Percentiles rank a stretch among this genome's conserved stretches.
Evolutionary conservation across 1,139 yeast species (phyloP).

Genomic region (Suhomyces terraborum): DNA sequence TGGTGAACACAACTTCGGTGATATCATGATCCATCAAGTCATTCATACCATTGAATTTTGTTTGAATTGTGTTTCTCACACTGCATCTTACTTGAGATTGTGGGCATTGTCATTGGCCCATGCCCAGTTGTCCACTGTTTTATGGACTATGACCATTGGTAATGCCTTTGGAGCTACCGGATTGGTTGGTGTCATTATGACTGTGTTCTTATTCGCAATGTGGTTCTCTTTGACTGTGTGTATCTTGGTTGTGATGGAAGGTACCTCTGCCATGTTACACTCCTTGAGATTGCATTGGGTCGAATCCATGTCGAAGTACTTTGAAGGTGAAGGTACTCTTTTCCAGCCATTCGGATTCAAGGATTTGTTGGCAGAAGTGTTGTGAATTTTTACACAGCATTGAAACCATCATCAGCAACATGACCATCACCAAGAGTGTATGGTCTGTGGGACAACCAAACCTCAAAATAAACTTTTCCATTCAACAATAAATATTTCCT

Average conservation of each 20-base stretch:
- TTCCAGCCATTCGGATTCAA: conserved; percentile 69
- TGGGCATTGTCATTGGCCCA: conserved; percentile 83
- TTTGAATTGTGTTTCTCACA: conserved; percentile 75
- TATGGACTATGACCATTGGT: conserved; percentile 78
- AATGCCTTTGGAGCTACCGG: conserved; percentile 57
- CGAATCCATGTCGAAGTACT: conserved; percentile 82
- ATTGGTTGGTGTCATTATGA: conserved; percentile 47
- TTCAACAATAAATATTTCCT: neutral
- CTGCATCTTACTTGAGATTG: conserved; percentile 74
- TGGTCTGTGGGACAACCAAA: too few species aligned
- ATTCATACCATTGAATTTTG: conserved; percentile 81
- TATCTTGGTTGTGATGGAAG: conserved; percentile 80
- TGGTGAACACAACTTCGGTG: conserved; percentile 66
- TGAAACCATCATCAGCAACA: neutral
- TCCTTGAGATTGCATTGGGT: conserved; percentile 86
- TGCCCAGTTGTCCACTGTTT: conserved; percentile 72
- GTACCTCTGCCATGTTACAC: conserved; percentile 86
- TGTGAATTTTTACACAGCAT: conserved; percentile 23
- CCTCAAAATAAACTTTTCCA: neutral
- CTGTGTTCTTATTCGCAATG: conserved; percentile 69
- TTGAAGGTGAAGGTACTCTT: conserved; percentile 77
- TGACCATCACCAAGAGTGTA: too few species aligned
- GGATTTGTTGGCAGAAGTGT: conserved; percentile 34
- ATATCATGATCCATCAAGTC: conserved; percentile 76
- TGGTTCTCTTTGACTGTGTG: conserved; percentile 77